Evolutionary conservation across 805 yeast species (phyloP).

Genomic region (Saturnispora sanitii): DNA sequence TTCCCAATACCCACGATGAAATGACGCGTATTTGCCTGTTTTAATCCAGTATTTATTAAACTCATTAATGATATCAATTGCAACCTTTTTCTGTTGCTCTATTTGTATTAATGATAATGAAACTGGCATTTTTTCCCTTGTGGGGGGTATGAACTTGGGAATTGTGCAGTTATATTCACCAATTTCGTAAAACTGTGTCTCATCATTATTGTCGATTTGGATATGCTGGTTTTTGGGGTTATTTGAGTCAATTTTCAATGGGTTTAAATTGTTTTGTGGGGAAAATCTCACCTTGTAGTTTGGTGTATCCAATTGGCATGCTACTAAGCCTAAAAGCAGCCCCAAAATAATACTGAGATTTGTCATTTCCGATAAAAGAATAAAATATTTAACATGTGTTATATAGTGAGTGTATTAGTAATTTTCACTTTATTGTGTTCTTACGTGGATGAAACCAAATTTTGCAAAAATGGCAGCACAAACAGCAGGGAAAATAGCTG

Average conservation of each 20-base stretch:
- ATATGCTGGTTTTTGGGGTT: too few relatives aligned
- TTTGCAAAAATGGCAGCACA: too few relatives aligned
- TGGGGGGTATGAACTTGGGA: background rate
- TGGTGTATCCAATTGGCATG: background rate
- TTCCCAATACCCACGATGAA: conserved; percentile 15
- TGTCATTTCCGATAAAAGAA: background rate
- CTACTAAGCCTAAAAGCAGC: too few relatives aligned
- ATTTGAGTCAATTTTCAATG: background rate
- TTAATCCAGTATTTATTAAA: conserved; percentile 8
- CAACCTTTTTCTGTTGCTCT: conserved; percentile 15
- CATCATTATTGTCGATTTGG: too few relatives aligned
- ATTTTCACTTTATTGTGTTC: too few relatives aligned
- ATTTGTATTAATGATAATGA: background rate
- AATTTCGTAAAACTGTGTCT: too few relatives aligned
- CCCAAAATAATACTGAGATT: too few relatives aligned
- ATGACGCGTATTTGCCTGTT: conserved; percentile 2
- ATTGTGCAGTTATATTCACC: background rate
- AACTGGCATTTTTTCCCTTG: background rate
- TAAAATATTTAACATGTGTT: too few relatives aligned
- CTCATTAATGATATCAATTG: conserved; percentile 13
- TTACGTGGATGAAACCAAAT: too few relatives aligned
- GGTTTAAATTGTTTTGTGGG: background rate
- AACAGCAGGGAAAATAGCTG: conserved; percentile 37
- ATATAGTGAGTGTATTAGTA: too few relatives aligned
- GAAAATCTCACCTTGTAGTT: background rate